Evolutionary conservation across 2,329 filamentous ascomycete genomes (phyloP).

Genomic region (Colletotrichum chlorophyti): DNA sequence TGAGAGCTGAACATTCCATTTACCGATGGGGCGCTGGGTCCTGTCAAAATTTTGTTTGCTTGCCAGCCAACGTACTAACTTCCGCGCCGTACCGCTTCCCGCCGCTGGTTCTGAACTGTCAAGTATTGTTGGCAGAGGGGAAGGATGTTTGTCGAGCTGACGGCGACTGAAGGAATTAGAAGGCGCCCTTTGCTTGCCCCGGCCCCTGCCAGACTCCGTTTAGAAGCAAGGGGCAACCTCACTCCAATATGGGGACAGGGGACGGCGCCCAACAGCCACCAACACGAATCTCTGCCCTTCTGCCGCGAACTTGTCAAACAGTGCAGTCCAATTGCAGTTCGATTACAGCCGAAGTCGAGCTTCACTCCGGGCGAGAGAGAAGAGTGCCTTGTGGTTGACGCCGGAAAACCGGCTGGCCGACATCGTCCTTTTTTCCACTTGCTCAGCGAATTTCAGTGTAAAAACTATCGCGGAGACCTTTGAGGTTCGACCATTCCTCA

Average conservation of each 20-base stretch:
- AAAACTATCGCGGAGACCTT: too few species aligned
- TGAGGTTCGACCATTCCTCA: too few species aligned
- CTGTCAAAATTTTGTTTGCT: constrained; percentile 23
- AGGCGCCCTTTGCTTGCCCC: background rate
- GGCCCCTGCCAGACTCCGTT: constrained; percentile 12
- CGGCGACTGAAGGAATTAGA: constrained; percentile 2
- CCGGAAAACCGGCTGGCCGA: too few species aligned
- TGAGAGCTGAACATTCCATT: constrained; percentile 3
- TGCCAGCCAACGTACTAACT: constrained; percentile 26
- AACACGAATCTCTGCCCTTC: background rate
- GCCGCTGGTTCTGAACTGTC: constrained; percentile 17
- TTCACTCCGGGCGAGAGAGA: too few species aligned
- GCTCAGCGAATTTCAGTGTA: too few species aligned
- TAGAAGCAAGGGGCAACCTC: constrained; percentile 11
- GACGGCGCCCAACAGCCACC: background rate
- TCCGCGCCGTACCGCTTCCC: constrained; percentile 30
- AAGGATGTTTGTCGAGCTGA: background rate
- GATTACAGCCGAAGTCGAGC: too few species aligned
- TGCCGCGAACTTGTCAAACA: background rate
- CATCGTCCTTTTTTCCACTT: too few species aligned
- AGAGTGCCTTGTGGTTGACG: too few species aligned
- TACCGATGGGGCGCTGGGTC: constrained; percentile 7
- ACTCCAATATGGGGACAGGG: background rate
- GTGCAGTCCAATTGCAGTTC: too few species aligned
- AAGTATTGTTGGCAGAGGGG: background rate